Base-by-base conservation (phyloP, 2,329 filamentous ascomycete species). In the Hymenoscyphus occultus region DNA sequence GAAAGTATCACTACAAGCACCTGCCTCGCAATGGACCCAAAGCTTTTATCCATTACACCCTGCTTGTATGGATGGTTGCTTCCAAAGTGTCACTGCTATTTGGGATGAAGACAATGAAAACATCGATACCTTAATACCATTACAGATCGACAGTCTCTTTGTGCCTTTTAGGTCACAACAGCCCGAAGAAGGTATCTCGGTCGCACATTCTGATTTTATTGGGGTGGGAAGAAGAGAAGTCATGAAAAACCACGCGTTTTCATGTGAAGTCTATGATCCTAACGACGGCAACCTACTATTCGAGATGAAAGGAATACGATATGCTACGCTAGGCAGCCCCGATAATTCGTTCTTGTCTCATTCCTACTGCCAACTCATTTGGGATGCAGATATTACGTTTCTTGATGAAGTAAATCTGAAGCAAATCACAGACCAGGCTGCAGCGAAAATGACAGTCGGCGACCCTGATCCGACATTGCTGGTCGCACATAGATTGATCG, bases 391-490 rank as follows among this genome's bases (percentile, higher is more conserved):
- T 40, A 62, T 74, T 59, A 56, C 35, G 3, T 54, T 71, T 28
- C 28, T 28, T 28, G 28, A 28, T 28, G 28, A 28, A 28, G 28
- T 28, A 28, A 28, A 28, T 28, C 28, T 28, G 28, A 28, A 28
- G 28, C 28, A 3, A 3, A 56, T 72, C 6, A 61, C 63, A 58
- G 10, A 66, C 58, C 16, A 64, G 31, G 19, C 58, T n/a, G 13
- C 64, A 39, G 28, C 42, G 13, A 28, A 57, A 35, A 16, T 56
- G 39, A 28, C 40, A 14, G 12, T n/a, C 3, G 56, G 51, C n/a
- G 35, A 60, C 39, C 42, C 60, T 5, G 32, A 45, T 32, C 61
- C 77, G 1, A 61, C 80, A 5, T 74, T 79, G 59, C 64, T 78
- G 0, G 62, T 78, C 0, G 28, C 28, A 28, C 28, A 28, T 28